Conservation (phyloP, 371 early-diverging fungal genomes). For the Entomophthora muscae region DNA sequence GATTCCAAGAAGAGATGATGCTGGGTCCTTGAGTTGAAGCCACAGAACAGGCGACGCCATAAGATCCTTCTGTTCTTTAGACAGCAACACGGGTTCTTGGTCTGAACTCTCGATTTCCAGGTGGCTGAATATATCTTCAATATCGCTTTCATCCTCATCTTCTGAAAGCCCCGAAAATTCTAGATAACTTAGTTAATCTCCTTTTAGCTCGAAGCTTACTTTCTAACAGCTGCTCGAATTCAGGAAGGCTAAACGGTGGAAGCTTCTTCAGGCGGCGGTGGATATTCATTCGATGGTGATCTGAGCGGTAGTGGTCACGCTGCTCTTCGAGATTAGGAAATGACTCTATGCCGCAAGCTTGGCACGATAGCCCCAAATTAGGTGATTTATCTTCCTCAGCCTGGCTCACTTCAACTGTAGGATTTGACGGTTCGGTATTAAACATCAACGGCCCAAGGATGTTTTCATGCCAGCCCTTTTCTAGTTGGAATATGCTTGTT, state of each 20-base stretch:
- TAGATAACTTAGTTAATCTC: background rate
- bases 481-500: background rate
- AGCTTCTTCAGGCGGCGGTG: background rate
- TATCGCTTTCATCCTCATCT: background rate
- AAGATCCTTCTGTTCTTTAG: background rate
- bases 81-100: background rate
- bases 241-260: background rate
- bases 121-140: background rate
- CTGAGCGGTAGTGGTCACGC: slow-evolving; percentile 4
- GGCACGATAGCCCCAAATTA: slow-evolving; percentile 1
- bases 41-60: background rate
- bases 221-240: slow-evolving; percentile 2
- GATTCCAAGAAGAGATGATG: background rate
- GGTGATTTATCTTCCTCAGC: background rate
- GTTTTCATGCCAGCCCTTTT: slow-evolving; percentile 18
- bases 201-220: background rate
- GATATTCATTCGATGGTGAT: slow-evolving; percentile 4
- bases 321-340: background rate
- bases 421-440: background rate
- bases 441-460: background rate
- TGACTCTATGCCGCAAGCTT: background rate
- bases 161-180: background rate
- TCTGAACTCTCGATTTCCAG: background rate
- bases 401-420: background rate
- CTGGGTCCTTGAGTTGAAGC: background rate